A percentile compares a stretch with the other conserved stretches of the same genome.
Evolutionary conservation across 768 basidiomycete genomes (phyloP).

Genomic region (Hortiboletus flavorubellus): DNA sequence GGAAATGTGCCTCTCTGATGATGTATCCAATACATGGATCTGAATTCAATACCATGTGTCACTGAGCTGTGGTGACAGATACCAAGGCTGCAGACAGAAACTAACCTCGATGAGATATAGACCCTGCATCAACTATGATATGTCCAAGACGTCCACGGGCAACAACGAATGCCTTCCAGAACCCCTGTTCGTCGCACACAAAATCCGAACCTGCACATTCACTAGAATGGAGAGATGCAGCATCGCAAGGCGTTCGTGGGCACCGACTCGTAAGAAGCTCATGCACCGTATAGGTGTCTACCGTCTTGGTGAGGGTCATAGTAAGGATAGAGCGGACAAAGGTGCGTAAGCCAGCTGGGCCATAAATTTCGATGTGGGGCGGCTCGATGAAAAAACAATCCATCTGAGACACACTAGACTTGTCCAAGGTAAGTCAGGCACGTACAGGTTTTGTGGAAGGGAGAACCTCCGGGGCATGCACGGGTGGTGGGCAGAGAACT

Average conservation of each 20-base stretch:
- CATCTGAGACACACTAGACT: background rate
- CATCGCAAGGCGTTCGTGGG: constrained; percentile 47
- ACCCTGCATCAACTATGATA: constrained; percentile 67
- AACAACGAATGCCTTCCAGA: constrained; percentile 58
- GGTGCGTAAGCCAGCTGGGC: constrained; percentile 71
- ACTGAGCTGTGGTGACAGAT: background rate
- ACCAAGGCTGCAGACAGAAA: background rate
- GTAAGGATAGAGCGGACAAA: constrained; percentile 70
- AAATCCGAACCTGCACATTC: constrained; percentile 66
- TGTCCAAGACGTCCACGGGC: constrained; percentile 39
- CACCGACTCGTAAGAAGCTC: constrained; percentile 67
- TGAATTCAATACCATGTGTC: constrained; percentile 24
- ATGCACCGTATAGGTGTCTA: constrained; percentile 69
- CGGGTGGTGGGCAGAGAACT: constrained; percentile 47
- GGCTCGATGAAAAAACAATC: constrained; percentile 17
- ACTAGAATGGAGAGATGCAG: constrained; percentile 51
- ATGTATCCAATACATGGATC: constrained; percentile 81
- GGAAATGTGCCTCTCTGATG: constrained; percentile 52
- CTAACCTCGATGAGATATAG: constrained; percentile 73
- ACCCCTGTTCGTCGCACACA: constrained; percentile 48
- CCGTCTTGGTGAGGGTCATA: constrained; percentile 60
- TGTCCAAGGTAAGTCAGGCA: background rate
- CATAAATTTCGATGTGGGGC: constrained; percentile 69
- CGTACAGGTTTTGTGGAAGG: constrained; percentile 14
- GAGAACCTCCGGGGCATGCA: constrained; percentile 8